phyloP scores from a whole-genome alignment of 495 filamentous ascomycete genomes.

The Neurospora cerealis region DNA sequence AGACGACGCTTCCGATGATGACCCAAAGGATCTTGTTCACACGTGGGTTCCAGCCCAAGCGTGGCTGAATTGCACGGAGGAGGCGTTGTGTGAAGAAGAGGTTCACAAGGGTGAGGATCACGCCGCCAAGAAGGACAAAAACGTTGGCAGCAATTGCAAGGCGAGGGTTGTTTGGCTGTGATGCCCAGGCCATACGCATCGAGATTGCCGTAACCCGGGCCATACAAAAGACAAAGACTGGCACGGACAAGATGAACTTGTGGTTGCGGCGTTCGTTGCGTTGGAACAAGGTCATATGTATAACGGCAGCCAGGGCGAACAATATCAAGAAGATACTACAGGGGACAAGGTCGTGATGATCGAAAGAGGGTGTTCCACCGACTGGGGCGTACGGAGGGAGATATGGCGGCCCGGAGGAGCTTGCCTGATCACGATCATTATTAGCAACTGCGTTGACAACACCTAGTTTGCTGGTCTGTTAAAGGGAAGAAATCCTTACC shows the following conservation, averaged over 20 bases:
- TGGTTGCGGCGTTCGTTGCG: conserved; percentile 44
- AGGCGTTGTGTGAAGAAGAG: conserved; percentile 69
- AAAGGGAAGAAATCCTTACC: background rate
- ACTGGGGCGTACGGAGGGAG: conserved; percentile 32
- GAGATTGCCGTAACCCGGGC: conserved; percentile 53
- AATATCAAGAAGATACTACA: conserved; percentile 55
- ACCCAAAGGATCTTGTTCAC: conserved; percentile 38
- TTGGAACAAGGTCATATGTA: conserved; percentile 54
- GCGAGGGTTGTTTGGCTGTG: conserved; percentile 30
- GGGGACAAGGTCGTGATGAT: conserved; percentile 50
- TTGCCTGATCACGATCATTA: background rate
- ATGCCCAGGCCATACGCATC: conserved; percentile 54
- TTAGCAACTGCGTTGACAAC: background rate
- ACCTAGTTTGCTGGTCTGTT: background rate
- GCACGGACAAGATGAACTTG: conserved; percentile 58
- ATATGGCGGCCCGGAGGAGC: conserved; percentile 22
- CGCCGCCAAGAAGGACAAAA: conserved; percentile 62
- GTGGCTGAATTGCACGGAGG: conserved; percentile 57
- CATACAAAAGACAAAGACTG: conserved; percentile 70
- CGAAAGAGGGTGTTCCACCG: conserved; percentile 46
- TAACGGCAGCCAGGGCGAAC: conserved; percentile 44
- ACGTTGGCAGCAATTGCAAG: conserved; percentile 63
- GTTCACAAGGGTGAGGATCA: conserved; percentile 71
- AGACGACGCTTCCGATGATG: conserved; percentile 48
- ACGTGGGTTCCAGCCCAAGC: conserved; percentile 50